Evolutionary conservation across 441 rosid species (phyloP).

Genomic region (Biscutella laevigata): DNA sequence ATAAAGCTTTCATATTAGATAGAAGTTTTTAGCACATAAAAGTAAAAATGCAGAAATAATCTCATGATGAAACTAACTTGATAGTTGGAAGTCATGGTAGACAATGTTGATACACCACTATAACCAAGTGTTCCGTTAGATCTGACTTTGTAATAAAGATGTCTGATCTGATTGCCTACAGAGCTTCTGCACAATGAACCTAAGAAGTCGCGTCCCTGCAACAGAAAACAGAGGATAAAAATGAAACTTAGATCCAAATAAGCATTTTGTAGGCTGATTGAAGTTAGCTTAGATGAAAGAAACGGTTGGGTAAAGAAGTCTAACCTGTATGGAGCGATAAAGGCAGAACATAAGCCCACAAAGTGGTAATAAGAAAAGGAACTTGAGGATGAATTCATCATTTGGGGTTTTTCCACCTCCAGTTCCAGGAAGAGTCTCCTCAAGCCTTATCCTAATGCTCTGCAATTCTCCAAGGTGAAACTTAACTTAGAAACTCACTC

Average conservation of each 20-base stretch:
- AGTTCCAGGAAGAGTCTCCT: slow-evolving; percentile 88
- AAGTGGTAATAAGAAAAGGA: slow-evolving; percentile 61
- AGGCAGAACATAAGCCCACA: slow-evolving; percentile 49
- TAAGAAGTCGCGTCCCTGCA: slow-evolving; percentile 46
- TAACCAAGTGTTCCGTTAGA: slow-evolving; percentile 45
- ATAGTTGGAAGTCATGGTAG: slow-evolving; percentile 41
- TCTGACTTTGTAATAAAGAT: slow-evolving; percentile 50
- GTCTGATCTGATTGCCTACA: slow-evolving; percentile 55
- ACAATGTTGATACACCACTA: slow-evolving; percentile 48
- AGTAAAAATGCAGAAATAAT: background rate
- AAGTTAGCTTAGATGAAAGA: slow-evolving; percentile 7
- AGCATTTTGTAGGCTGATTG: no score
- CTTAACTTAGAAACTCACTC: background rate
- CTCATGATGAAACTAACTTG: slow-evolving; percentile 38
- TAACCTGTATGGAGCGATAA: slow-evolving; percentile 58
- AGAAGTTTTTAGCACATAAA: background rate
- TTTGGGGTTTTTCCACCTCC: slow-evolving; percentile 74
- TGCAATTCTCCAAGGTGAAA: slow-evolving; percentile 30
- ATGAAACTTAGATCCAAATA: background rate
- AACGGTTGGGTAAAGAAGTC: slow-evolving; percentile 9
- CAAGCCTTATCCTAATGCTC: slow-evolving; percentile 62
- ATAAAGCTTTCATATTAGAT: background rate
- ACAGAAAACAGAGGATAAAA: slow-evolving; percentile 12
- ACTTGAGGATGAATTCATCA: slow-evolving; percentile 54
- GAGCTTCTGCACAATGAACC: slow-evolving; percentile 52